Base-by-base conservation (phyloP, 1,284 basidiomycete genomes). In the Erythrobasidium hasegawianum region DNA sequence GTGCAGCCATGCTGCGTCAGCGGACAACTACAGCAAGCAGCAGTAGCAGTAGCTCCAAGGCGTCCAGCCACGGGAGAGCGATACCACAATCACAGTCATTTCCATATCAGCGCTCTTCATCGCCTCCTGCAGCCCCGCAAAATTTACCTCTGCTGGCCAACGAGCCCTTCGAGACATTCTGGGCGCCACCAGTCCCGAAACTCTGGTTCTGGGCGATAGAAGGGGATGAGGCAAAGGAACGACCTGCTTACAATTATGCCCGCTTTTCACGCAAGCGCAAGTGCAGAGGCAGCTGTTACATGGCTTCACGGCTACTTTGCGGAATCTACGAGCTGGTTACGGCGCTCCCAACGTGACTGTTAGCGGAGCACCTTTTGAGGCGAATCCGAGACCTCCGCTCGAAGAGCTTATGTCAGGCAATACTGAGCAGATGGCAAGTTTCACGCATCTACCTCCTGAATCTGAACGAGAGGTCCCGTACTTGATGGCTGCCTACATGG, bases 181-280 rank as follows among this genome's bases (percentile, higher is more conserved):
- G 16, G n/a, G 40, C 57, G 5, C 57, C 57, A 3, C 38, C 38
- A 13, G 57, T 59, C 5, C 57, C 57, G 13, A 29, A 29, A 18
- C 14, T 59, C 57, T 13, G 11, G 11, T 45, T 59, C 26, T 59
- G 57, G 57, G n/a, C n/a, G 13, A 26, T 59, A 11, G 57, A 59
- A 29, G 57, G 57, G 7, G 57, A 59, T 47, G 57, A 59, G 24
- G n/a, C 20, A 11, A 59, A 59, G 40, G 57, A 59, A 29, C 39
- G 57, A 5, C 57, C 40, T 10, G 41, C 45, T 22, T 59, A 59
- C 57, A 45, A 59, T 40, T 59, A 59, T 27, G 57, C 57, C 11
- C 57, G 57, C 11, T 20, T 45, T 45, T 59, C 39, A 59, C 57
- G 14, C 33, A 20, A 18, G 26, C 38, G 4, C 57, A 59, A 27